Base-by-base conservation (phyloP, 2,329 filamentous ascomycete genomes). In the Ustulina deusta region DNA sequence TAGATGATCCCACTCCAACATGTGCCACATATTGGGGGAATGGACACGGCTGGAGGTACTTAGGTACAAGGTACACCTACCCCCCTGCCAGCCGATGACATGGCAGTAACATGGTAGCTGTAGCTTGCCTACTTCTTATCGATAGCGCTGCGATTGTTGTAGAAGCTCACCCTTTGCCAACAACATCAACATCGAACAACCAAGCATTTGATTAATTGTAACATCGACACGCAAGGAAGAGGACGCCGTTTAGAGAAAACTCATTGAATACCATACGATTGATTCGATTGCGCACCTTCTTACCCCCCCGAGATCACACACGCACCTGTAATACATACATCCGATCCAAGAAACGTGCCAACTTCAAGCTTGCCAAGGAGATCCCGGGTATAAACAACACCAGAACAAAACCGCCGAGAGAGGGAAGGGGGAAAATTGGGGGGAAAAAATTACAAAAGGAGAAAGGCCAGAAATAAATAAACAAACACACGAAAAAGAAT, bases 401-500 rank as follows among this genome's bases (percentile, higher is more conserved):
- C 11, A 29, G 22, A 42, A 11, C 11, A 55, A 6, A 17, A 17
- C 22, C 17, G 1, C n/a, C 7, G 42, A 13, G 42, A 25, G 20
- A 1, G 2, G 17, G 38, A 17, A 5, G 17, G n/a, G 15, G 17
- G 15, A 42, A 42, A 6, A n/a, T n/a, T n/a, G n/a, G n/a, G n/a
- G n/a, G 34, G 34, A 36, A 36, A 36, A 40, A 40, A 9, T 40
- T 13, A 10, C 2, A 13, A 17, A 27, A 27, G 22, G 6, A 27
- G 22, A 5, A 15, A 29, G 46, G 4, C 11, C 25, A 13, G 13
- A 17, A 27, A 7, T 15, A 49, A 27, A 29, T 3, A 15, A 15
- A 1, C 46, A 29, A 15, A 63, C 44, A 25, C 9, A 5, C 44
- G 22, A 13, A 32, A 49, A 15, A 27, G 5, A 51, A 76, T 74